A percentile compares a stretch with the other conserved stretches of the same genome.
Conservation (phyloP, 352 stramenopile species). For the Lagenidium sp. region DNA sequence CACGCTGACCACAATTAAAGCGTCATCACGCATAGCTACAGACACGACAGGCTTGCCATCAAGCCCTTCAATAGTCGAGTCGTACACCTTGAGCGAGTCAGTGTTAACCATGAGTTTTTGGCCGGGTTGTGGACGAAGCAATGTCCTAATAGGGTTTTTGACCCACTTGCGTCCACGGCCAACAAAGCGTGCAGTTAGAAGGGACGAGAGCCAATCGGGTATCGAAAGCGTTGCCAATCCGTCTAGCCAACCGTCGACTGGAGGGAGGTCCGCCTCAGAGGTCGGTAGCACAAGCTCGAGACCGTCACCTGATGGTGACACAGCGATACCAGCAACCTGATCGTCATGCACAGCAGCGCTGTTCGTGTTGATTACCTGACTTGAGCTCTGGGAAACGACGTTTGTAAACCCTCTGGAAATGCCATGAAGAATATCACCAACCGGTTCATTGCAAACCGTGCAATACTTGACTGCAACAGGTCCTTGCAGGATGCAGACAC, state of each 20-base stretch:
- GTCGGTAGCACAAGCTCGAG: slow-evolving; percentile 21
- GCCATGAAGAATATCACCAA: slow-evolving; percentile 59
- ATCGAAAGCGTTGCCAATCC: slow-evolving; percentile 24
- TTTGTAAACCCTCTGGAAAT: slow-evolving; percentile 52
- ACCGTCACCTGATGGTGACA: slow-evolving; percentile 13
- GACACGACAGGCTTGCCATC: too few species aligned
- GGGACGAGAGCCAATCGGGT: slow-evolving; percentile 37
- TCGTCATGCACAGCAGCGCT: background rate
- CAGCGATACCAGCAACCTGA: slow-evolving; percentile 6
- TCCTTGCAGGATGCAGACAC: slow-evolving; percentile 79
- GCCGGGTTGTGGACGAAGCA: slow-evolving; percentile 34
- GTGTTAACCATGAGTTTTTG: slow-evolving; percentile 29
- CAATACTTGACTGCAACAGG: slow-evolving; percentile 77
- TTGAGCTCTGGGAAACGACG: slow-evolving; percentile 19
- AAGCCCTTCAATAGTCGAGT: slow-evolving; percentile 15
- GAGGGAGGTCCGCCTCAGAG: slow-evolving; percentile 16
- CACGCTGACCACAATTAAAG: too few species aligned
- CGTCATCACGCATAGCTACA: too few species aligned
- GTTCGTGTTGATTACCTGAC: background rate
- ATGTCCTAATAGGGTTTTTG: slow-evolving; percentile 40
- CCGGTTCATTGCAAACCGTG: slow-evolving; percentile 62
- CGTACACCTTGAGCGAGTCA: slow-evolving; percentile 6
- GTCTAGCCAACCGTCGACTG: slow-evolving; percentile 29
- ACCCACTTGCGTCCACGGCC: slow-evolving; percentile 57
- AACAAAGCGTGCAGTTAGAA: slow-evolving; percentile 47